Evolutionary conservation across 2,329 filamentous ascomycete species (phyloP).

Genomic region (Colletotrichum chlorophyti): DNA sequence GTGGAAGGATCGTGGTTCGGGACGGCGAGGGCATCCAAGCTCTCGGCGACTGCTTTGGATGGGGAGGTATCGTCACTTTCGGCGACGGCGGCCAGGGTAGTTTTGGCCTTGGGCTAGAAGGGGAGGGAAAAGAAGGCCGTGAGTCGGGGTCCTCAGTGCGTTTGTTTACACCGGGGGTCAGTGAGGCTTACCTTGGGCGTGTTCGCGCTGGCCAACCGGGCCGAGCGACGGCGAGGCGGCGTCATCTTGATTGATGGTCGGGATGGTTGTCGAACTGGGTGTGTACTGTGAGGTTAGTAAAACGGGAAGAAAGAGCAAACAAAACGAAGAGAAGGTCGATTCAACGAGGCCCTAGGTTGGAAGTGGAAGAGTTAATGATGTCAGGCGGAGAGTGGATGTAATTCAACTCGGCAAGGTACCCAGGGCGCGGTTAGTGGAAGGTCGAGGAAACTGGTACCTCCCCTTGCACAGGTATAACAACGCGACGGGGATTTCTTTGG

Average conservation of each 20-base stretch:
- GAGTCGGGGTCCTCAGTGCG: conserved; percentile 10
- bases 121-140: conserved; percentile 10
- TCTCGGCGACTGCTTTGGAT: conserved; percentile 36
- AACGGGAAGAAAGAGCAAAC: background rate
- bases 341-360: background rate
- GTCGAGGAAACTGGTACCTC: no score
- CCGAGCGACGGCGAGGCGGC: conserved; percentile 51
- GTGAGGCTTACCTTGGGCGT: conserved; percentile 41
- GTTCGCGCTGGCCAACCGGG: conserved; percentile 46
- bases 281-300: background rate
- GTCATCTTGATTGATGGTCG: conserved; percentile 40
- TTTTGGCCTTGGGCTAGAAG: conserved; percentile 36
- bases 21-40: conserved; percentile 40
- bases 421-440: no score
- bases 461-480: no score
- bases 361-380: conserved; percentile 23
- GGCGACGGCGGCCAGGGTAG: conserved; percentile 47
- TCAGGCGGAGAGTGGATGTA: conserved; percentile 23
- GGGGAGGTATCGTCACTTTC: conserved; percentile 49
- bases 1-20: conserved; percentile 50
- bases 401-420: conserved; percentile 1
- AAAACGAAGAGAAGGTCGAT: conserved; percentile 6
- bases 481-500: conserved; percentile 19
- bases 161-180: conserved; percentile 27
- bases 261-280: background rate